Conservation (phyloP, 331 rosid genomes). For the Prunus yedoensis region DNA sequence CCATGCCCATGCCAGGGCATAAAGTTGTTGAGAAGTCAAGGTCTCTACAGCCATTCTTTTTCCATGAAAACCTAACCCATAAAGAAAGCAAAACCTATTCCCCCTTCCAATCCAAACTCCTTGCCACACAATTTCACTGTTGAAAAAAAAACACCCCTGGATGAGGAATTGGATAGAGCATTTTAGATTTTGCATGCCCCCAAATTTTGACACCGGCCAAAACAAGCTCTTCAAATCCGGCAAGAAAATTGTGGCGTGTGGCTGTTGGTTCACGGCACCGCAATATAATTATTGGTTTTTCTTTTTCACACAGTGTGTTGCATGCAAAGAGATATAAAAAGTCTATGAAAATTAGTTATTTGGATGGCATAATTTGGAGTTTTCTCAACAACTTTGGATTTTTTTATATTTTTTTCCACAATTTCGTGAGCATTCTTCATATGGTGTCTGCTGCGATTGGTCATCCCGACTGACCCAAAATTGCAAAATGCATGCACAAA, state of each 20-base stretch:
- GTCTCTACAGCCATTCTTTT: constrained; percentile 20
- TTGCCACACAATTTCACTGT: not conserved
- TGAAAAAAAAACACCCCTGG: not conserved
- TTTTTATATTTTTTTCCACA: not conserved
- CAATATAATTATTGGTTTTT: not conserved
- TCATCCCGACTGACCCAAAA: not conserved
- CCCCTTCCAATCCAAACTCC: not conserved
- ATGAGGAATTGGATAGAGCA: no score
- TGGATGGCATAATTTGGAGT: not conserved
- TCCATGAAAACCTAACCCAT: constrained; percentile 25
- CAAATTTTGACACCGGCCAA: constrained; percentile 10
- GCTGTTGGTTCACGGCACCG: constrained; percentile 27
- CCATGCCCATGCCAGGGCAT: not conserved
- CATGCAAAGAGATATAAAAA: not conserved
- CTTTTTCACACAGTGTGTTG: not conserved
- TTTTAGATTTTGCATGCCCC: not conserved
- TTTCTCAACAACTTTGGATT: not conserved
- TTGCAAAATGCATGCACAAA: not conserved
- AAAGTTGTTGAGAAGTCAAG: constrained; percentile 19
- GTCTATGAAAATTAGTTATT: constrained; percentile 19
- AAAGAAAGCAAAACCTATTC: not conserved
- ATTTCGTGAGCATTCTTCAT: constrained; percentile 18
- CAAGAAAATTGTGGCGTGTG: constrained; percentile 23
- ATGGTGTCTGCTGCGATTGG: constrained; percentile 1
- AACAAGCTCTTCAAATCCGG: constrained; percentile 20